Conservation (phyloP, 2,329 filamentous ascomycete genomes). For the Pseudocercospora macadamiae region DNA sequence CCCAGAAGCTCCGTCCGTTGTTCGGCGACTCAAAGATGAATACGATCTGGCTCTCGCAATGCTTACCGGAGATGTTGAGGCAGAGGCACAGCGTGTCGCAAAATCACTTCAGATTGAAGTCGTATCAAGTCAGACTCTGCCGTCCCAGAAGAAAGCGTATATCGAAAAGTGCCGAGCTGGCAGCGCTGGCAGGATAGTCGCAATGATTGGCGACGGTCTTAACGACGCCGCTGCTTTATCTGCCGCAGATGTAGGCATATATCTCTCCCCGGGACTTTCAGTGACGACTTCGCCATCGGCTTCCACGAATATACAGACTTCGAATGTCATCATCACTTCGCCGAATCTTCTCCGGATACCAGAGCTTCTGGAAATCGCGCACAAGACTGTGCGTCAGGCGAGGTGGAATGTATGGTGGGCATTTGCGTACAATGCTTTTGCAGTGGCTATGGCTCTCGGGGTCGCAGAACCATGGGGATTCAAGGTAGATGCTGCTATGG, state of each 20-base stretch:
- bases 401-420: neutral
- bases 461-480: neutral
- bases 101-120: neutral
- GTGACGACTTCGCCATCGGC: neutral
- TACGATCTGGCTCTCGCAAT: neutral
- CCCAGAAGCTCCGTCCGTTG: neutral
- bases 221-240: neutral
- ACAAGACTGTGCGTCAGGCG: neutral
- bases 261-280: neutral
- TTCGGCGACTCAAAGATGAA: neutral
- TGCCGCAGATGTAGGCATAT: neutral
- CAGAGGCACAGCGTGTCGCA: neutral
- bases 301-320: neutral
- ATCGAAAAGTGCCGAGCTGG: neutral
- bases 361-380: neutral
- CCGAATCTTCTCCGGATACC: neutral
- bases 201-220: neutral
- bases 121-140: neutral
- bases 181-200: neutral
- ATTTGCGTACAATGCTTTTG: neutral
- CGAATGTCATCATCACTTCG: neutral
- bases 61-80: neutral
- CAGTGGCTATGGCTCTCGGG: neutral
- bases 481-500: neutral
- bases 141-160: neutral